Percentiles rank a stretch among this genome's conserved stretches.
Evolutionary conservation across 345 rosid genomes (phyloP).

Genomic region (rapeseed (Brassica napus)): DNA sequence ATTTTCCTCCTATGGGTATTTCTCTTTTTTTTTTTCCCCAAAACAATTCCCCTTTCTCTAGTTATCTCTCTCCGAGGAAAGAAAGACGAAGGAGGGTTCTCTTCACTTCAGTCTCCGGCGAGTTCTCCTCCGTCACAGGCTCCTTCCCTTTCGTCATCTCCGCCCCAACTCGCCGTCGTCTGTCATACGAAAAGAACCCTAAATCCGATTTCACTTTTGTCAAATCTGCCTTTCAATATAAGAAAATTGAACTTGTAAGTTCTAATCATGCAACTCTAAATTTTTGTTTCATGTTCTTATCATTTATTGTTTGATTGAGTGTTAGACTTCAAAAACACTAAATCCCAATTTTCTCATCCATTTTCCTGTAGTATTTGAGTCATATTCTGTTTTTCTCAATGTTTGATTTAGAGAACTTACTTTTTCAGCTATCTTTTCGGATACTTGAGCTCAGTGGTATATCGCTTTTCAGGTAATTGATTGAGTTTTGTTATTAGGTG

Average conservation of each 20-base stretch:
- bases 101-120: not conserved
- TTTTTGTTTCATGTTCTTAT: not conserved
- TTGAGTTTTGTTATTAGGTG: not conserved
- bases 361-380: not conserved
- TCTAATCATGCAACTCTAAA: not conserved
- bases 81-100: not conserved
- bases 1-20: too few relatives aligned
- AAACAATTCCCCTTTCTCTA: too few relatives aligned
- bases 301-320: not conserved
- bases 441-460: constrained; percentile 83
- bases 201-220: not conserved
- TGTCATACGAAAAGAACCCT: not conserved
- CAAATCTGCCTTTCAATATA: not conserved
- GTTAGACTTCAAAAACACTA: not conserved
- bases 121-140: not conserved
- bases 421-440: constrained; percentile 66
- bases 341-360: not conserved
- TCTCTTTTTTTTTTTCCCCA: too few relatives aligned
- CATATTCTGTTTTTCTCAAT: not conserved
- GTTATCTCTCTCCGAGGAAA: too few relatives aligned
- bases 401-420: too few relatives aligned
- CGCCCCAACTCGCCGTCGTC: not conserved
- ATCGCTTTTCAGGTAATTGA: constrained; percentile 69
- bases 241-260: too few relatives aligned
- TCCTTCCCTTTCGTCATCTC: not conserved